phyloP scores from a whole-genome alignment of 2,329 filamentous ascomycete genomes.

The Huntiella savannae region DNA sequence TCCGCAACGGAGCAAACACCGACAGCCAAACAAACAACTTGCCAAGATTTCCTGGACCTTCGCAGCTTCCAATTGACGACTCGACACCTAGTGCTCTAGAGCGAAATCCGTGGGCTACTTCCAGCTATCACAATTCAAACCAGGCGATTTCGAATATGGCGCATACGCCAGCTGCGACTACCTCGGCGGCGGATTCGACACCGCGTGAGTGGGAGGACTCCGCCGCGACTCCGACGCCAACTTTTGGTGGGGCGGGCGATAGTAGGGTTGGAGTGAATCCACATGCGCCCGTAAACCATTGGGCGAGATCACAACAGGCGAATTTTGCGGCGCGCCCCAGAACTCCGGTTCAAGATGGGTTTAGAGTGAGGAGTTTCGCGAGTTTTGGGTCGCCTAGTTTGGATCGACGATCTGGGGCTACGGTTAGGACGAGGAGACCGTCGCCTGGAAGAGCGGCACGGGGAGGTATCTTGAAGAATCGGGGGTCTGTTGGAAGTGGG shows the following conservation, averaged over 20 bases:
- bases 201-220: background rate
- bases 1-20: too few relatives aligned
- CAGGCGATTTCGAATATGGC: too few relatives aligned
- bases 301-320: too few relatives aligned
- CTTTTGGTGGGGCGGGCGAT: background rate
- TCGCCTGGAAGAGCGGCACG: too few relatives aligned
- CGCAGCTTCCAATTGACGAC: slow-evolving; percentile 8
- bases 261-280: too few relatives aligned
- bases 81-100: slow-evolving; percentile 5
- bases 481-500: too few relatives aligned
- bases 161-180: background rate
- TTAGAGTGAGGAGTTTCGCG: slow-evolving; percentile 10
- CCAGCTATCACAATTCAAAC: background rate
- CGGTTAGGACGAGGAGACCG: too few relatives aligned
- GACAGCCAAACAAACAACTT: background rate
- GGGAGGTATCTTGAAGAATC: too few relatives aligned
- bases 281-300: too few relatives aligned
- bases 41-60: slow-evolving; percentile 8
- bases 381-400: slow-evolving; percentile 8
- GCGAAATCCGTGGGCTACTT: slow-evolving; percentile 9
- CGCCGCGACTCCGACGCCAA: background rate
- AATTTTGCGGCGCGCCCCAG: background rate
- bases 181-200: background rate
- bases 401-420: background rate
- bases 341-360: slow-evolving; percentile 1